Conservation (phyloP, 2,329 filamentous ascomycete species). For the Neonectria punicea region DNA sequence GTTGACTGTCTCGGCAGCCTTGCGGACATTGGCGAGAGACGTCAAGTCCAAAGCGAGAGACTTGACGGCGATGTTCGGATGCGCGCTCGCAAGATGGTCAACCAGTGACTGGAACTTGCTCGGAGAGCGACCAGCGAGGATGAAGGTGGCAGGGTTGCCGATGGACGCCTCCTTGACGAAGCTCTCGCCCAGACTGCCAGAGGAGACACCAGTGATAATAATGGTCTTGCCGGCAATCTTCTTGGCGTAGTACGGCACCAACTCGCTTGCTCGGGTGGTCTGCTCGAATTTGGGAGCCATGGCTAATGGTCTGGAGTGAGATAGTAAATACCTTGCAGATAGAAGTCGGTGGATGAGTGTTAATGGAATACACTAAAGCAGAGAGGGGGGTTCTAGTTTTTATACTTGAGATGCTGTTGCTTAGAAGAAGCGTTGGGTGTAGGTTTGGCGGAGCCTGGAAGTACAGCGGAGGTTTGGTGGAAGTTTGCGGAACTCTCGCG, state of each 20-base stretch:
- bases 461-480: no score
- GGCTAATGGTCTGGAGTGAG: not conserved
- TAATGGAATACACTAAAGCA: no score
- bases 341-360: no score
- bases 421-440: no score
- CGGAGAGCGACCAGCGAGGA: not conserved
- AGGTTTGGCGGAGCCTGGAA: no score
- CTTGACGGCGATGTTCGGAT: slow-evolving; percentile 36
- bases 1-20: slow-evolving; percentile 34
- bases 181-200: not conserved
- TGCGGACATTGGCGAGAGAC: slow-evolving; percentile 45
- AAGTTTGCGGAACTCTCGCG: no score
- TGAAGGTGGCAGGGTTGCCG: not conserved
- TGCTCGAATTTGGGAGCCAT: not conserved
- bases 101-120: not conserved
- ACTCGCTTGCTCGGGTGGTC: not conserved
- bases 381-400: no score
- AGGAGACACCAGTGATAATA: not conserved
- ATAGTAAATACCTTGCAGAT: no score
- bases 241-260: not conserved
- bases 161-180: not conserved
- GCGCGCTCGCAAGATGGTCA: not conserved
- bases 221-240: not conserved
- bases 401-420: no score
- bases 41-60: slow-evolving; percentile 47